These are phyloP conservation scores for Colletotrichum liaoningense DNA, from an alignment of 2,329 filamentous ascomycete genomes.

Conservation along the genomic window DNA sequence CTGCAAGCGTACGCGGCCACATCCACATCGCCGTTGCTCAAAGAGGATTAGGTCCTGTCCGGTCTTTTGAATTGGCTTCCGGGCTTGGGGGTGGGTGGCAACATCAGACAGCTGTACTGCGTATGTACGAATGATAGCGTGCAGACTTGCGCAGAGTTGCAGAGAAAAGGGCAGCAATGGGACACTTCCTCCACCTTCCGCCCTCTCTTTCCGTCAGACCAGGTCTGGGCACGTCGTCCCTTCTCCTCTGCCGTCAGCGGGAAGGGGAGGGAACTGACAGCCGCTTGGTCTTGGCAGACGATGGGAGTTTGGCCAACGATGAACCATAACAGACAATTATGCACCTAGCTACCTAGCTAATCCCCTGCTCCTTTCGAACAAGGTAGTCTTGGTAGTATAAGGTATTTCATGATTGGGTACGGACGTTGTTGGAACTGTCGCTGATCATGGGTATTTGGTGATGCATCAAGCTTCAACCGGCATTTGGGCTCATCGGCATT, in stretches of 20 bases:
- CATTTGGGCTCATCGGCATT: background rate
- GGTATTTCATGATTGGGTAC: background rate
- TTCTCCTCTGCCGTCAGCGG: conserved; percentile 3
- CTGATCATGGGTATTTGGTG: background rate
- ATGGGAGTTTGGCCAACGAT: background rate
- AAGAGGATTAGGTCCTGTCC: conserved; percentile 11
- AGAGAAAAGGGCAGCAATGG: background rate
- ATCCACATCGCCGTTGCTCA: conserved; percentile 21
- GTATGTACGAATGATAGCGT: no score
- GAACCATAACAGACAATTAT: background rate
- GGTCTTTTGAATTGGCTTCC: background rate
- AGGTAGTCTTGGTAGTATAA: background rate
- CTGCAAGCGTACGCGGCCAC: conserved; percentile 32
- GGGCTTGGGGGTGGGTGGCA: background rate
- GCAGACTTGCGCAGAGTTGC: background rate
- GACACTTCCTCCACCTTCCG: background rate
- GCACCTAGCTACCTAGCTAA: background rate
- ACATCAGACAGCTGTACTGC: background rate
- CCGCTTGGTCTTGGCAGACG: background rate
- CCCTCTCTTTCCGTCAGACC: background rate
- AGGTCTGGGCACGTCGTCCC: background rate
- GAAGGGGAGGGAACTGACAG: conserved; percentile 2
- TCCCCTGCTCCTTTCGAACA: background rate
- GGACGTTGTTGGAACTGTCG: background rate
- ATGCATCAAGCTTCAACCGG: background rate